Conservation (phyloP, 768 basidiomycete species). For the Lanmaoa pseudosensibilis region DNA sequence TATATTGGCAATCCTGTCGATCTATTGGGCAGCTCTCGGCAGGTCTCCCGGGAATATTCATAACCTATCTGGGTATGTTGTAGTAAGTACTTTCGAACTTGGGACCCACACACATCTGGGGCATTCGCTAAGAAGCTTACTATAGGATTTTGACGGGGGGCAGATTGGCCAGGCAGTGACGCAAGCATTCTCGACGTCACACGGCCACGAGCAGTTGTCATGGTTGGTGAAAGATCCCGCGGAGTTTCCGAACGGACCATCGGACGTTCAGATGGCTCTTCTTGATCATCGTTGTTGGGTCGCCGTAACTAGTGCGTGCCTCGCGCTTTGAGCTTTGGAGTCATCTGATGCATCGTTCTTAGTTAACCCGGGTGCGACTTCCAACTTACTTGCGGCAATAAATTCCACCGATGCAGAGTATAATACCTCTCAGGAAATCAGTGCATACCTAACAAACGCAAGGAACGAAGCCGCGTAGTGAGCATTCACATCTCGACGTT, state of each 20-base stretch:
- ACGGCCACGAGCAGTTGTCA: conserved; percentile 37
- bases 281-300: conserved; percentile 54
- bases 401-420: conserved; percentile 43
- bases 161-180: conserved; percentile 49
- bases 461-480: conserved; percentile 63
- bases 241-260: conserved; percentile 45
- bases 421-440: conserved; percentile 49
- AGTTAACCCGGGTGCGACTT: conserved; percentile 45
- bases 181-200: conserved; percentile 35
- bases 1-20: conserved; percentile 51
- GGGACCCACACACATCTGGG: neutral
- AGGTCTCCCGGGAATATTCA: conserved; percentile 37
- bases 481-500: conserved; percentile 19
- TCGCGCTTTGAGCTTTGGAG: neutral
- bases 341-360: neutral
- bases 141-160: conserved; percentile 61
- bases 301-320: conserved; percentile 49
- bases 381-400: conserved; percentile 39
- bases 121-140: neutral
- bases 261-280: conserved; percentile 45
- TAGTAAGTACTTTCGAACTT: conserved; percentile 41
- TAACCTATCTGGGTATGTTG: conserved; percentile 55
- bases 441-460: conserved; percentile 47
- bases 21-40: conserved; percentile 63
- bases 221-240: conserved; percentile 46